A percentile compares a stretch with the other conserved stretches of the same genome.
Evolutionary conservation across 108 stramenopile genomes (phyloP).

Genomic region (Aurantiochytrium sp.): DNA sequence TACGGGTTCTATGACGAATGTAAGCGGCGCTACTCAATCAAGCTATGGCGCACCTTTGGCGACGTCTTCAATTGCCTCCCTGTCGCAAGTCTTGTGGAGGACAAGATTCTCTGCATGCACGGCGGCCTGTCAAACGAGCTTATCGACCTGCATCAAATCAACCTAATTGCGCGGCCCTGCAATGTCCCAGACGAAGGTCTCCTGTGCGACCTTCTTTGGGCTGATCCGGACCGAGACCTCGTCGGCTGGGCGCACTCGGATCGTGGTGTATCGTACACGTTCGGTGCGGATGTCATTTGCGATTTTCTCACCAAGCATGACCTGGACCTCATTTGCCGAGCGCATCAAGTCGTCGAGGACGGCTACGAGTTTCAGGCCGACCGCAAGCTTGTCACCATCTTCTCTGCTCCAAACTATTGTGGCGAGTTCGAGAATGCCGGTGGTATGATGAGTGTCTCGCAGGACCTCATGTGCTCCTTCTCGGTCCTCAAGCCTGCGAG

Average conservation of each 20-base stretch:
- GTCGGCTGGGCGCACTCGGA: conserved; percentile 48
- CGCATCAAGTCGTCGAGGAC: conserved; percentile 51
- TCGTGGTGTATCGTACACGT: conserved; percentile 47
- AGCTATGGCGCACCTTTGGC: conserved; percentile 41
- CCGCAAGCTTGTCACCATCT: conserved; percentile 44
- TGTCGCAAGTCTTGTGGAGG: conserved; percentile 52
- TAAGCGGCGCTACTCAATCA: conserved; percentile 49
- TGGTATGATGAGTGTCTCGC: conserved; percentile 45
- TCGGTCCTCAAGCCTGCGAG: conserved; percentile 17
- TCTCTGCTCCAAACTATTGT: conserved; percentile 51
- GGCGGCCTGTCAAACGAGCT: conserved; percentile 67
- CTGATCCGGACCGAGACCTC: conserved; percentile 73
- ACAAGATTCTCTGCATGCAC: conserved; percentile 55
- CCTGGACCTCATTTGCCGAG: conserved; percentile 47
- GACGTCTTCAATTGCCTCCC: conserved; percentile 58
- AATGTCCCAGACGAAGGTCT: conserved; percentile 85
- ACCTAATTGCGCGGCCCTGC: conserved; percentile 67
- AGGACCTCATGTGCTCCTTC: conserved; percentile 46
- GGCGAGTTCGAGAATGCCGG: conserved; percentile 53
- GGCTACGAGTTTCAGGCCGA: conserved; percentile 47
- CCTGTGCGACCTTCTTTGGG: conserved; percentile 89
- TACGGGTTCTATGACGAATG: conserved; percentile 64
- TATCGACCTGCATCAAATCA: conserved; percentile 66
- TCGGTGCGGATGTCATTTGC: conserved; percentile 42
- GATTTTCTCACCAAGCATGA: conserved; percentile 40